Evolutionary conservation across 768 basidiomycete genomes (phyloP).

Genomic region (Termitomyces sp.): DNA sequence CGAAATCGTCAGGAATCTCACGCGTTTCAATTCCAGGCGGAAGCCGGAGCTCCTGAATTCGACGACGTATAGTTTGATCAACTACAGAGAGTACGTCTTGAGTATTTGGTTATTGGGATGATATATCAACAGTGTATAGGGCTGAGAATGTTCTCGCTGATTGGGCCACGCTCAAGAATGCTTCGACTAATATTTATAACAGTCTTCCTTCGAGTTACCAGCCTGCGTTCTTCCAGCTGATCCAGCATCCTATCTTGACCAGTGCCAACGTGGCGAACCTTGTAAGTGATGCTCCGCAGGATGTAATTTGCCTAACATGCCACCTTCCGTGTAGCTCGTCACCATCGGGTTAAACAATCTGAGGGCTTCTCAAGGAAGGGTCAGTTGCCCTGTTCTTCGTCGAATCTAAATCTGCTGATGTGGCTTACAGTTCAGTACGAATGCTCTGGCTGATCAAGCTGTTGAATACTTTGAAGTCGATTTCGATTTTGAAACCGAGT

Average conservation of each 20-base stretch:
- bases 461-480: slow-evolving; percentile 58
- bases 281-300: slow-evolving; percentile 18
- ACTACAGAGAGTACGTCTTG: slow-evolving; percentile 62
- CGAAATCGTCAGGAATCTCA: slow-evolving; percentile 52
- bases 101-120: neutral
- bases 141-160: slow-evolving; percentile 52
- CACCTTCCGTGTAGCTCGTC: slow-evolving; percentile 32
- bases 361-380: slow-evolving; percentile 58
- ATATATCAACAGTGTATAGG: slow-evolving; percentile 26
- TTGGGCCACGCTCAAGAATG: slow-evolving; percentile 45
- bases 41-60: slow-evolving; percentile 66
- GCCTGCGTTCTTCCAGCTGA: slow-evolving; percentile 68
- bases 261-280: slow-evolving; percentile 55
- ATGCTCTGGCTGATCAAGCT: slow-evolving; percentile 51
- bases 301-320: no score
- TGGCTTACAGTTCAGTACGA: slow-evolving; percentile 45
- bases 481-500: slow-evolving; percentile 56
- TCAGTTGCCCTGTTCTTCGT: slow-evolving; percentile 12
- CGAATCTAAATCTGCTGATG: neutral
- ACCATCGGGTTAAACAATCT: slow-evolving; percentile 59
- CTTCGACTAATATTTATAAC: slow-evolving; percentile 55
- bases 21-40: slow-evolving; percentile 52
- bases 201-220: slow-evolving; percentile 41
- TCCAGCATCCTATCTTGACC: slow-evolving; percentile 62
- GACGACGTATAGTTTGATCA: slow-evolving; percentile 59